These are phyloP conservation scores for Arthrobotrys megalospora DNA, from an alignment of 2,329 filamentous ascomycete genomes.

Conservation along the genomic window DNA sequence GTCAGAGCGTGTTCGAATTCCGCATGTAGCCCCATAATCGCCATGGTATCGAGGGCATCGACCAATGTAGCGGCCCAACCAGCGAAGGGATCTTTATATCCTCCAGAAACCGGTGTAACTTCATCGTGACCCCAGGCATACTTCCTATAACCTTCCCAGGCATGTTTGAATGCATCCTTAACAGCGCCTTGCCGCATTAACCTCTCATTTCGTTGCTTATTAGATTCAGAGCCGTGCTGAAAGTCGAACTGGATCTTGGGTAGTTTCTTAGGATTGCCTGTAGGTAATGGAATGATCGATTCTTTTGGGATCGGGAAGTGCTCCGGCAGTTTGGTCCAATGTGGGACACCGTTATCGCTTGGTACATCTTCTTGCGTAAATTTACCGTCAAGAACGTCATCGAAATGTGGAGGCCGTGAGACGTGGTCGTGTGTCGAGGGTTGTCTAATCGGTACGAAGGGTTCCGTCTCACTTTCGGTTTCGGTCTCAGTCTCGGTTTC, in stretches of 20 bases:
- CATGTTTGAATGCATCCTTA: conserved; percentile 80
- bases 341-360: conserved; percentile 64
- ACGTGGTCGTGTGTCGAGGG: conserved; percentile 17
- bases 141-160: conserved; percentile 86
- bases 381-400: background rate
- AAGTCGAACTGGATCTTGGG: conserved; percentile 84
- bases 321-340: conserved; percentile 83
- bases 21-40: conserved; percentile 84
- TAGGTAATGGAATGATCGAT: conserved; percentile 82
- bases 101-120: conserved; percentile 79
- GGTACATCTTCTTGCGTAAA: background rate
- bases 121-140: conserved; percentile 91
- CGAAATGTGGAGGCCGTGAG: conserved; percentile 8
- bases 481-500: background rate
- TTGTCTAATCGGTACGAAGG: conserved; percentile 24
- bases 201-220: conserved; percentile 75
- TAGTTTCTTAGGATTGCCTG: conserved; percentile 77
- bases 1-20: conserved; percentile 85
- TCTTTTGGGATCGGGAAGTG: conserved; percentile 81
- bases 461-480: conserved; percentile 1
- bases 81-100: conserved; percentile 84
- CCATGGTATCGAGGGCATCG: conserved; percentile 85
- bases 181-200: conserved; percentile 77
- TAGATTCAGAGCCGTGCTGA: conserved; percentile 73
- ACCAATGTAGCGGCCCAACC: conserved; percentile 92